Base-by-base conservation (phyloP, 2,329 filamentous ascomycete species). In the Trichoderma citrinoviride region DNA sequence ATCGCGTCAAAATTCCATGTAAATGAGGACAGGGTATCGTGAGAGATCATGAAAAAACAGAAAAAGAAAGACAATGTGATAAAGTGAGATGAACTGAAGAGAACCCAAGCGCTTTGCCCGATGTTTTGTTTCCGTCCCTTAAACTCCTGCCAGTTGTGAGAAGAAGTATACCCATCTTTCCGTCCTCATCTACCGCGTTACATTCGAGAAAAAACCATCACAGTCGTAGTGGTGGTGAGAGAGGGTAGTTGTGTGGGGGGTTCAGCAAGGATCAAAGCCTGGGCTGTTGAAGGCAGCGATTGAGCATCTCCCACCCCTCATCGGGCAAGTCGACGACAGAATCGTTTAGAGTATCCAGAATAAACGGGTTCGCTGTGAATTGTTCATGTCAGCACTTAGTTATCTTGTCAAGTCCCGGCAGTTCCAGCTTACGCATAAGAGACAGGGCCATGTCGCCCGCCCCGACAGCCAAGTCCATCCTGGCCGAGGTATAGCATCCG, bases 401-500 rank as follows among this genome's bases (percentile, higher is more conserved):
- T 50, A 7, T 25, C 12, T 17, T 41, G 29, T n/a, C 5, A 4
- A 17, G 17, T 29, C 21, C 15, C 15, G 37, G 40, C 33, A 43
- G n/a, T 21, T 52, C 2, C 3, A 52, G 78, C 80, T 72, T 73
- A 83, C 81, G 81, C 76, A 82, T 80, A 21, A 82, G 67, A 55
- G 75, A 71, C 10, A 78, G 61, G 14, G 74, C 78, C 8, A 76
- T 70, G 5, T 80, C 76, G 23, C 77, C 77, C 0, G 78, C 78
- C 47, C 77, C 77, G 15, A 81, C 71, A 0, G 81, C 81, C 47
- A 82, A 74, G 55, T 81, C 79, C 70, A 83, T 82, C 37, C 81
- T 73, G 15, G 81, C 79, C 19, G 81, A 83, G 29, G 79, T 81
- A 67, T 83, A 83, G 72, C 81, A 83, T 6, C 78, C 78, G 60